Percentiles rank a stretch among this genome's conserved stretches.
phyloP scores from a whole-genome alignment of 768 basidiomycete species.

The Boletus pseudopeckii region DNA sequence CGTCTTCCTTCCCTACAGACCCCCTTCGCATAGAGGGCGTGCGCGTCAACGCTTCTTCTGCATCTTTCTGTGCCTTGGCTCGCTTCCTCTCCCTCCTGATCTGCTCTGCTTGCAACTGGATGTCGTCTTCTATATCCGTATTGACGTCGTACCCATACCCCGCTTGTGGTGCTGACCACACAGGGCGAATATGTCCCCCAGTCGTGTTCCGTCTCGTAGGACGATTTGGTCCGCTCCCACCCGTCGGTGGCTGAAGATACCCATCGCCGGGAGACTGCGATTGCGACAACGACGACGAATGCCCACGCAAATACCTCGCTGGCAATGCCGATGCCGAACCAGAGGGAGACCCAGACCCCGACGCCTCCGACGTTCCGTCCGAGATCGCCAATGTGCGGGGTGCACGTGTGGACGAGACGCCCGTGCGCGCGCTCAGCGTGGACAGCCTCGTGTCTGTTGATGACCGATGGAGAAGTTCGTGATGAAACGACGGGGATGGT shows the following conservation, averaged over 20 bases:
- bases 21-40: constrained; percentile 23
- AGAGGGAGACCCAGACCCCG: constrained; percentile 15
- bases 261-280: constrained; percentile 36
- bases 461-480: constrained; percentile 40
- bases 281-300: constrained; percentile 24
- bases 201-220: constrained; percentile 70
- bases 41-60: constrained; percentile 53
- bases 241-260: constrained; percentile 50
- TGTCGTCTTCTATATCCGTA: constrained; percentile 49
- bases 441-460: constrained; percentile 50
- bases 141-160: constrained; percentile 39
- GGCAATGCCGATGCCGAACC: constrained; percentile 18
- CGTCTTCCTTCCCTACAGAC: constrained; percentile 34
- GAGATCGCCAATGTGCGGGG: constrained; percentile 9
- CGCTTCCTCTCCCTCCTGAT: constrained; percentile 82
- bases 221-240: constrained; percentile 27
- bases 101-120: constrained; percentile 84
- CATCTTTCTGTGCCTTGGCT: constrained; percentile 61
- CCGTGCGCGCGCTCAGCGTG: constrained; percentile 24
- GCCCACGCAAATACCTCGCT: constrained; percentile 18
- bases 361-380: constrained; percentile 18
- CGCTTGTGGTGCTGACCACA: constrained; percentile 29
- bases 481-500: constrained; percentile 11
- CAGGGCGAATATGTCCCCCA: constrained; percentile 43
- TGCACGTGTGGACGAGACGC: constrained; percentile 18